Evolutionary conservation across 768 basidiomycete genomes (phyloP), one percentile per base, ranked within the genome.

Genomic region (Crassisporium funariophilum): DNA sequence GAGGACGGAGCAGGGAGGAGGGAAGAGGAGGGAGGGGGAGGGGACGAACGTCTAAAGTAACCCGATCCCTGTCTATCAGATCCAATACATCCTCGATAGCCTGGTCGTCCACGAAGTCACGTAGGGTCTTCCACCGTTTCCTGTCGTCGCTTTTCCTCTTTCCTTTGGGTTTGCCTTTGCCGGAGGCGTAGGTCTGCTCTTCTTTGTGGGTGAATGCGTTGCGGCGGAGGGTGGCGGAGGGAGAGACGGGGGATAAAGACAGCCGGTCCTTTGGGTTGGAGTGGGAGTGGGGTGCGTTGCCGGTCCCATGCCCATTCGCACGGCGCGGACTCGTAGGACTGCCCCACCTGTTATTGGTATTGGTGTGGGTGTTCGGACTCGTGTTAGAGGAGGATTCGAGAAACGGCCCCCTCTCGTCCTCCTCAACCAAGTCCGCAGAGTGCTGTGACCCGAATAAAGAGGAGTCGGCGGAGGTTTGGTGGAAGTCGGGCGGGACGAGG

Each of bases 61-160:
- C 73, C 38, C 88, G 72, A 45, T 91, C 87, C 45, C 70, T 75
- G 56, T 93, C 91, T 38, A 92, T 79, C 1, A 72, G 74, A 44
- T 92, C 91, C 36, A 86, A 60, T 15, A 82, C 75, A 51, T 88
- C 86, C 43, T 93, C 91, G 27, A 92, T 83, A 5, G 82, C 86
- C 22, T 82, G 76, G 55, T 93, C 91, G 55, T 91, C 88, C 25
- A 91, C 87, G 63, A 93, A 92, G 60, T 92, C 89, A 24, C 91
- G 78, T 24, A 92, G 60, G 0, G 86, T 88, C 73, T 90, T 92
- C 90, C 90, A 91, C 23, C 70, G 74, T 31, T 70, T 73, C 47
- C 82, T 71, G 54, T 85, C 83, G 19, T 59, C 46, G 52, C 67
- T 46, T 56, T 67, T 66, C 25, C 43, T 52, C 56, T 44, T 47